These are phyloP conservation scores for Malassezia sympodialis DNA, from an alignment of 1,284 basidiomycete genomes.

Conservation along the genomic window DNA sequence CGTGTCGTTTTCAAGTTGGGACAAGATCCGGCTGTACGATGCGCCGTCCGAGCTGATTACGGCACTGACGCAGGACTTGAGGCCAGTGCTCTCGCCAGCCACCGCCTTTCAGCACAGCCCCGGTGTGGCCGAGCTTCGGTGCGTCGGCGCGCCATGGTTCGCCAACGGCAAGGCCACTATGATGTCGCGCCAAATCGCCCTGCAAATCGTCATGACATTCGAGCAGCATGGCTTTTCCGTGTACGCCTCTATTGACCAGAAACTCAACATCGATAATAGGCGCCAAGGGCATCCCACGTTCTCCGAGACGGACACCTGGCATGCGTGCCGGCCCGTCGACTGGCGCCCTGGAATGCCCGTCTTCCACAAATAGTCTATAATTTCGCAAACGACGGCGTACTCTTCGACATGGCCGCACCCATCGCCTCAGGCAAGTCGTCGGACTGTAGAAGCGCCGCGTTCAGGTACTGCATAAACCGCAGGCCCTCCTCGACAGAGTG, in stretches of 20 bases:
- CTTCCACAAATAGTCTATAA: constrained; percentile 20
- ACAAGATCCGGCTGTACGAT: not conserved
- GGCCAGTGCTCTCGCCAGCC: not conserved
- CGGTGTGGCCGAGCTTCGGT: not conserved
- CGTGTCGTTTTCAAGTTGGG: not conserved
- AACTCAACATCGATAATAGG: not conserved
- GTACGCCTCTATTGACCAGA: constrained; percentile 6
- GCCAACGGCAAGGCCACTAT: not conserved
- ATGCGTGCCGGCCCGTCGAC: not conserved
- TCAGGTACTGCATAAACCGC: constrained; percentile 69
- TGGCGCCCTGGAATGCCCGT: constrained; percentile 7
- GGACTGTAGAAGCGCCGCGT: constrained; percentile 62
- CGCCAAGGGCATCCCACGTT: not conserved
- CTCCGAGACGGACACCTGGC: constrained; percentile 4
- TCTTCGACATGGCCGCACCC: constrained; percentile 50
- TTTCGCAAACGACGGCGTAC: constrained; percentile 43
- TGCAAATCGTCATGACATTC: constrained; percentile 5
- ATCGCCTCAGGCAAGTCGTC: constrained; percentile 54
- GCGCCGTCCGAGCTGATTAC: not conserved
- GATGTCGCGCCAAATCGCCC: not conserved
- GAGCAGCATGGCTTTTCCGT: constrained; percentile 7
- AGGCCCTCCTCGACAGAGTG: constrained; percentile 69
- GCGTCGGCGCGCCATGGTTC: not conserved
- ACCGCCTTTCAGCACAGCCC: not conserved
- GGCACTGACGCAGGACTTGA: not conserved